Base-by-base conservation (phyloP, 2,329 filamentous ascomycete species). In the Phyllosticta citribraziliensis region DNA sequence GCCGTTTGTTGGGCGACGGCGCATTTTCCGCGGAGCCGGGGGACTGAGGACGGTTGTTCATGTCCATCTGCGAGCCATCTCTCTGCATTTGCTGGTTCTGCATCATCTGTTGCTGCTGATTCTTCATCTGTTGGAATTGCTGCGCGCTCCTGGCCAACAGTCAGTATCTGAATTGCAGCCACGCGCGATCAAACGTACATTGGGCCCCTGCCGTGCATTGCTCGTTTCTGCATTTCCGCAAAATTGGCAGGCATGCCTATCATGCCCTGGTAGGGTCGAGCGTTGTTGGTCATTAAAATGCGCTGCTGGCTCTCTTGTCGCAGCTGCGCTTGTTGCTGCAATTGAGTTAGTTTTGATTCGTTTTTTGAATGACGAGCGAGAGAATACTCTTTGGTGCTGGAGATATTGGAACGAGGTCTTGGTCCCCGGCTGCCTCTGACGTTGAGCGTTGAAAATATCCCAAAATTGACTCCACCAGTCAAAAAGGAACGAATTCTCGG, bases 391-490 rank as follows among this genome's bases (percentile, higher is more conserved):
- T 65, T 88, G 91, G 70, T 95, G 89, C 63, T 82, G 78, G 62
- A 95, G 84, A 74, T 96, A 96, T 77, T 89, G 85, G 65, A 82
- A 70, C 80, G 86, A 61, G 82, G 82, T 60, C 83, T 84, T 54
- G 70, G 71, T 73, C 63, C 55, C 60, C 64, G 64, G 73, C 71
- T 55, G 67, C 63, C 61, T 85, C 57, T 64, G 30, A 70, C 90
- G 88, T 71, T 93, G 89, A 61, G 91, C 90, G 70, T 86, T 86
- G 75, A 89, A 95, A 67, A 97, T 91, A 70, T 99, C 94, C 91
- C 91, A 97, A 74, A 99, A 99, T 58, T 97, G 83, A 70, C 87
- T 90, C 79, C 95, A 99, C 94, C 94, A 99, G 70, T 97, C 94
- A 67, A 91, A 88, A n/a, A 99, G 80, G 70, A 99, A 97, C 25